Percentiles rank a stretch among this genome's conserved stretches.
Evolutionary conservation across 495 filamentous ascomycete species (phyloP).

Genomic region (Hypomontagnella monticulosa): DNA sequence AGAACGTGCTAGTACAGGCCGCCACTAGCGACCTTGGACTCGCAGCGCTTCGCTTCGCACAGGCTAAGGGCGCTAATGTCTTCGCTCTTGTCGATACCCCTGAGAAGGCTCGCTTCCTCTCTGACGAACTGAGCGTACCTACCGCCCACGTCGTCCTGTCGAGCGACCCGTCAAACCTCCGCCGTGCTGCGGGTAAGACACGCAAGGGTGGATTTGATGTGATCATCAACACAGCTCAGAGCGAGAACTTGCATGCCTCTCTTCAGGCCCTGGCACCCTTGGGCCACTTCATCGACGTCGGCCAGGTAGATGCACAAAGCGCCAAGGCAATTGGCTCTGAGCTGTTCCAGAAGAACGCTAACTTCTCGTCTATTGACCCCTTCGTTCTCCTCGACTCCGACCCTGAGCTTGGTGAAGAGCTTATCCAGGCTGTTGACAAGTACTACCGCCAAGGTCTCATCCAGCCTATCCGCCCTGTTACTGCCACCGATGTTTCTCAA

Average conservation of each 20-base stretch:
- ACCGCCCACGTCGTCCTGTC: not conserved
- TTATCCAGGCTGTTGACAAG: constrained; percentile 40
- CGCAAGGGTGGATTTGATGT: constrained; percentile 32
- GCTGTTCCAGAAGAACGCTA: constrained; percentile 33
- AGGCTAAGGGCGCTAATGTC: constrained; percentile 61
- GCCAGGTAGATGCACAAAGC: constrained; percentile 21
- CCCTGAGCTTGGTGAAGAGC: constrained; percentile 22
- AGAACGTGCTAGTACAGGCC: constrained; percentile 66
- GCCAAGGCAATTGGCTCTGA: constrained; percentile 13
- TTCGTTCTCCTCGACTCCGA: constrained; percentile 28
- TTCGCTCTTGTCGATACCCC: constrained; percentile 4
- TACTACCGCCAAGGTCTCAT: constrained; percentile 30
- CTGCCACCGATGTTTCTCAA: constrained; percentile 46
- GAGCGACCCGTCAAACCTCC: not conserved
- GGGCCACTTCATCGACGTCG: constrained; percentile 38
- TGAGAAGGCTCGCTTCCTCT: not conserved
- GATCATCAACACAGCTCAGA: constrained; percentile 28
- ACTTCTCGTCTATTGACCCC: constrained; percentile 36
- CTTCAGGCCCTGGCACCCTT: constrained; percentile 30
- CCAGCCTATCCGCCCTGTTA: constrained; percentile 40
- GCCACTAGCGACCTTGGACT: constrained; percentile 66
- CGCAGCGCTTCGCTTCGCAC: constrained; percentile 63
- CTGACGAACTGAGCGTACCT: not conserved
- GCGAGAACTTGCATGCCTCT: constrained; percentile 26
- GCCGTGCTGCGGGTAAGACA: not conserved